Evolutionary conservation across 2,329 filamentous ascomycete species (phyloP), one percentile per base, ranked within the genome.

Genomic region (Aspergillus costaricaensis): DNA sequence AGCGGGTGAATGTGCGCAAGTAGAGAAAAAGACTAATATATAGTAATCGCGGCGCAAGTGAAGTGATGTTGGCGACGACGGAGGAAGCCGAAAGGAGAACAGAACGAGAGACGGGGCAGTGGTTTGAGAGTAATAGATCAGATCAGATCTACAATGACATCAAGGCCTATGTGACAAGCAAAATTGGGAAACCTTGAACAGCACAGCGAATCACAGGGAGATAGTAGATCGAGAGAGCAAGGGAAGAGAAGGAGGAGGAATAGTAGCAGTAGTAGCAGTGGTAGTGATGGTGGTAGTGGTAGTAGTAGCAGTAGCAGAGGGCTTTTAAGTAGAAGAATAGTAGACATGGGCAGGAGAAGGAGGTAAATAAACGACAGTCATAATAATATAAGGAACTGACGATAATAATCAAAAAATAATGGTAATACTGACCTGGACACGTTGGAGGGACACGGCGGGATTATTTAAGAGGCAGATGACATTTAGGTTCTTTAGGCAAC

Each of bases 401-500:
- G 12, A 36, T 12, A 36, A 36, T 36, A 36, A 36, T 36, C 32
- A 14, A 36, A 30, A 12, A 30, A 30, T 30, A 36, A 36, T 14
- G 12, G 32, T 36, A 36, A 27, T 55, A 57, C 43, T 23, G 23
- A 57, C 54, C 43, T 53, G 48, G n/a, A 52, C 48, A 58, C 38
- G 36, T 58, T 53, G 48, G 51, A 58, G 41, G 36, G 27, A n/a
- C 44, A 27, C 23, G 48, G 48, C 15, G 21, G 36, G 21, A 55
- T 50, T 55, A 60, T 60, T 60, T 60, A 60, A 56, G 55, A 56
- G 21, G 32, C 39, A 32, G 57, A 55, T 55, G 57, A 51, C 43
- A 59, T 56, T 60, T 56, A 56, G 41, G 48, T 55, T 56, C 32
- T 50, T 60, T 56, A 60, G 58, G 58, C 58, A 60, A 60, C 58